A percentile compares a stretch with the other conserved stretches of the same genome.
These are phyloP conservation scores for Chaetomium cochliodes DNA, from an alignment of 495 filamentous ascomycete species.

Conservation along the genomic window DNA sequence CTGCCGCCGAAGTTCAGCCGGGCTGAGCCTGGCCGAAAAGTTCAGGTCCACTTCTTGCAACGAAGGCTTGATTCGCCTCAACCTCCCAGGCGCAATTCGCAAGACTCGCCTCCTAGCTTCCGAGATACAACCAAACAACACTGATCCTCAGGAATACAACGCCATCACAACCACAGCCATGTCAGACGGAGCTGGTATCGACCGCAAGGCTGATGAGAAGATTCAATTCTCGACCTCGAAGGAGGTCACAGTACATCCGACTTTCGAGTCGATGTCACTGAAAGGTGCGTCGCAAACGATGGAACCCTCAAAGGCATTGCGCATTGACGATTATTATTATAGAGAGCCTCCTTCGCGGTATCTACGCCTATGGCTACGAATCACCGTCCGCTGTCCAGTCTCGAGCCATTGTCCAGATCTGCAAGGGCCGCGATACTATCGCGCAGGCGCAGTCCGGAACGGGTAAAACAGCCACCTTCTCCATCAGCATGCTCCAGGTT, in stretches of 20 bases:
- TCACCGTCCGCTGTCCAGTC: conserved; percentile 96
- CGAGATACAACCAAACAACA: conserved; percentile 3
- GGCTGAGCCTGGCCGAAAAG: background rate
- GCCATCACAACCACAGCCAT: conserved; percentile 52
- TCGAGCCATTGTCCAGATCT: conserved; percentile 96
- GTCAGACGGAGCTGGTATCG: conserved; percentile 75
- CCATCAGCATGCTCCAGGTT: conserved; percentile 96
- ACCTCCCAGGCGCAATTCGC: background rate
- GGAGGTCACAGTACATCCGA: conserved; percentile 82
- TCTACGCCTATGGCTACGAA: conserved; percentile 98
- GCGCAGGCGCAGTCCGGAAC: conserved; percentile 99
- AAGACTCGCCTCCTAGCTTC: background rate
- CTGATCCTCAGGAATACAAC: background rate
- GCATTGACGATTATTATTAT: background rate
- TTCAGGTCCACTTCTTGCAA: background rate
- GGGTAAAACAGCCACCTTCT: conserved; percentile 99
- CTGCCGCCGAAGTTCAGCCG: conserved; percentile 15
- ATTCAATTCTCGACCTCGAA: conserved; percentile 98
- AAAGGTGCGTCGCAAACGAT: conserved; percentile 53
- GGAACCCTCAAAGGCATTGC: background rate
- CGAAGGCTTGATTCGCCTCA: conserved; percentile 15
- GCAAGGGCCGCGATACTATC: conserved; percentile 97
- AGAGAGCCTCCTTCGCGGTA: conserved; percentile 92
- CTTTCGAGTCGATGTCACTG: conserved; percentile 59
- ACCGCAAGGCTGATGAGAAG: conserved; percentile 89